phyloP scores from a whole-genome alignment of 192 early-diverging fungal species.

The Dissophora globulifera region DNA sequence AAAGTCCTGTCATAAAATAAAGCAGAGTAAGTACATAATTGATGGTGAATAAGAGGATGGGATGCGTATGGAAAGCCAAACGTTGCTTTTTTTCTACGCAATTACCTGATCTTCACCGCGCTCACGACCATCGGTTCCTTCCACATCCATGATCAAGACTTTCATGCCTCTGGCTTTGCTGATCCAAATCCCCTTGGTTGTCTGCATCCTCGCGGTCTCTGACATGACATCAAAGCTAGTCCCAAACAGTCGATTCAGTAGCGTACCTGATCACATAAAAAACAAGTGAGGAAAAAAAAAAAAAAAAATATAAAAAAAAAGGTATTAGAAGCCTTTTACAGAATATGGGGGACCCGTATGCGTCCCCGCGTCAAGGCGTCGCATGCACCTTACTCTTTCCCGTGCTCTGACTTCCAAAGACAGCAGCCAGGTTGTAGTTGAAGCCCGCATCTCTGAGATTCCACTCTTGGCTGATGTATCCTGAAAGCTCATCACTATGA shows the following conservation, averaged over 20 bases:
- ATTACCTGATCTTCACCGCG: constrained; percentile 95
- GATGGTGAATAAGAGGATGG: too few relatives aligned
- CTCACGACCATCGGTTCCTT: constrained; percentile 98
- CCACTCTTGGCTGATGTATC: constrained; percentile 90
- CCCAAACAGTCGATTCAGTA: constrained; percentile 96
- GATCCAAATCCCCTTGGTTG: constrained; percentile 99
- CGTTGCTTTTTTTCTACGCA: too few relatives aligned
- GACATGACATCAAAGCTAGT: constrained; percentile 98
- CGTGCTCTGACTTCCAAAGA: constrained; percentile 99
- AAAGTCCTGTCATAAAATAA: constrained; percentile 73
- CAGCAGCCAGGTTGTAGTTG: constrained; percentile 94
- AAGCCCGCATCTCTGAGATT: constrained; percentile 86
- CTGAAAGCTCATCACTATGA: constrained; percentile 69
- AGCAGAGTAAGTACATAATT: too few relatives aligned
- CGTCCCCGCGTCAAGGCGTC: too few relatives aligned
- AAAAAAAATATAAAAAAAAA: too few relatives aligned
- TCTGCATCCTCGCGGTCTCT: constrained; percentile 84
- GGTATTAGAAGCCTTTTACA: too few relatives aligned
- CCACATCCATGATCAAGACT: constrained; percentile 96
- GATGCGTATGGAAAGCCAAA: too few relatives aligned
- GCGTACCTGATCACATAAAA: constrained; percentile 69
- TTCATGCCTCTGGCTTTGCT: constrained; percentile 79
- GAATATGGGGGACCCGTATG: too few relatives aligned
- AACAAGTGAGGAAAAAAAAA: background rate
- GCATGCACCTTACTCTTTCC: constrained; percentile 96